These are phyloP conservation scores for Lichtheimia ornata DNA, from an alignment of 371 early-diverging fungal genomes.

Conservation along the genomic window DNA sequence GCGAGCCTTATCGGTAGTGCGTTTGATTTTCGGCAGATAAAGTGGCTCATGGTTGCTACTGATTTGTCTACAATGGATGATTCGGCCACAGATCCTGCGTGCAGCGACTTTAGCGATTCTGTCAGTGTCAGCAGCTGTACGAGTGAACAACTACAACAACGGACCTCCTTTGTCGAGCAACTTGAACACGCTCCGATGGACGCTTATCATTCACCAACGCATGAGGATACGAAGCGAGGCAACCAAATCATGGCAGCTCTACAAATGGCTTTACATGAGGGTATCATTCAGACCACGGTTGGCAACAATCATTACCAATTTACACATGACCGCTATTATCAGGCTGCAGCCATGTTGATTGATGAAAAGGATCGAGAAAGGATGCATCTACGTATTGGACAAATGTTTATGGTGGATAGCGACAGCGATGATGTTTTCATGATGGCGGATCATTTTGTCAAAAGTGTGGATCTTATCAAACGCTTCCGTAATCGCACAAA, in stretches of 20 bases:
- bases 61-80: constrained; percentile 18
- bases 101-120: constrained; percentile 21
- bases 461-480: constrained; percentile 31
- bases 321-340: constrained; percentile 44
- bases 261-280: constrained; percentile 40
- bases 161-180: not conserved
- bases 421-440: constrained; percentile 32
- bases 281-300: constrained; percentile 34
- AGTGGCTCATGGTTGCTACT: constrained; percentile 37
- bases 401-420: constrained; percentile 33
- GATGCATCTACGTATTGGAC: constrained; percentile 44
- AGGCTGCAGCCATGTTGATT: constrained; percentile 41
- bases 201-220: constrained; percentile 3
- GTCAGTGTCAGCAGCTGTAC: constrained; percentile 8
- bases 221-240: constrained; percentile 4
- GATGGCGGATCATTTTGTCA: constrained; percentile 44
- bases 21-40: constrained; percentile 39
- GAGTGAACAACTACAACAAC: not conserved
- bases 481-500: constrained; percentile 17
- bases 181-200: constrained; percentile 6
- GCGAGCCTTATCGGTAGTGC: constrained; percentile 42
- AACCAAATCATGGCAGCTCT: constrained; percentile 28
- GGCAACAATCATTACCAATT: constrained; percentile 40
- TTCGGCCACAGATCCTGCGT: not conserved
- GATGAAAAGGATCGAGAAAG: constrained; percentile 23